Percentiles rank a stretch among this genome's conserved stretches.
phyloP scores from a whole-genome alignment of 495 filamentous ascomycete genomes.

The Lophiostoma macrostomum region DNA sequence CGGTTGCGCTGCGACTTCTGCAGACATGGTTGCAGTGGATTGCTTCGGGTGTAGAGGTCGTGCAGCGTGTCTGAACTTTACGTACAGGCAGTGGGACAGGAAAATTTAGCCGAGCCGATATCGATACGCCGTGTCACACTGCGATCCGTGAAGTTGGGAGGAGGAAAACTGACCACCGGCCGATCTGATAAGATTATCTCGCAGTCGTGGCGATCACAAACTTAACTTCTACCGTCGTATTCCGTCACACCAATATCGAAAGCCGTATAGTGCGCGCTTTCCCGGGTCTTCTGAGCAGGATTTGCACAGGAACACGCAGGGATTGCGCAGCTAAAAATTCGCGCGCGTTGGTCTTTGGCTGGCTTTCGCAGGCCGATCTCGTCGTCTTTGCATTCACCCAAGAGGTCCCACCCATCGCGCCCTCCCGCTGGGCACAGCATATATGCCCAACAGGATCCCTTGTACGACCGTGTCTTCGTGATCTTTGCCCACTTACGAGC shows the following conservation, averaged over 20 bases:
- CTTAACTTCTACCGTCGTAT: slow-evolving; percentile 19
- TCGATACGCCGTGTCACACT: slow-evolving; percentile 2
- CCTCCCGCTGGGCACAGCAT: background rate
- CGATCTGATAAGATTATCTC: slow-evolving; percentile 13
- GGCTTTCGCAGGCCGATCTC: slow-evolving; percentile 7
- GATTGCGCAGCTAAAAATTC: slow-evolving; percentile 2
- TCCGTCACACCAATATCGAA: slow-evolving; percentile 4
- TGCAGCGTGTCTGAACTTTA: background rate
- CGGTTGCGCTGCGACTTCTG: background rate
- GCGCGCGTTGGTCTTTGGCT: background rate
- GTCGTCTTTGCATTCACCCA: background rate
- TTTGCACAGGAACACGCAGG: too few relatives aligned
- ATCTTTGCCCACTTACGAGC: background rate
- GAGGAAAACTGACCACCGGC: background rate
- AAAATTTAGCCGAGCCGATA: background rate
- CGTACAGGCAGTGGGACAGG: background rate
- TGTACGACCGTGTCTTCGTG: background rate
- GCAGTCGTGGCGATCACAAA: too few relatives aligned
- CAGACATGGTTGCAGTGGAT: slow-evolving; percentile 14
- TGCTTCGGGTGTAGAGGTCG: background rate
- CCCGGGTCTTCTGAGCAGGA: background rate
- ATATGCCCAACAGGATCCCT: slow-evolving; percentile 1
- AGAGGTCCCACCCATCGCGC: background rate
- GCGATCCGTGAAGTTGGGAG: too few relatives aligned
- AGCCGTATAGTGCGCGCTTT: background rate